Evolutionary conservation across 2,329 filamentous ascomycete species (phyloP), one percentile per base, ranked within the genome.

Genomic region (Xylaria multiplex): DNA sequence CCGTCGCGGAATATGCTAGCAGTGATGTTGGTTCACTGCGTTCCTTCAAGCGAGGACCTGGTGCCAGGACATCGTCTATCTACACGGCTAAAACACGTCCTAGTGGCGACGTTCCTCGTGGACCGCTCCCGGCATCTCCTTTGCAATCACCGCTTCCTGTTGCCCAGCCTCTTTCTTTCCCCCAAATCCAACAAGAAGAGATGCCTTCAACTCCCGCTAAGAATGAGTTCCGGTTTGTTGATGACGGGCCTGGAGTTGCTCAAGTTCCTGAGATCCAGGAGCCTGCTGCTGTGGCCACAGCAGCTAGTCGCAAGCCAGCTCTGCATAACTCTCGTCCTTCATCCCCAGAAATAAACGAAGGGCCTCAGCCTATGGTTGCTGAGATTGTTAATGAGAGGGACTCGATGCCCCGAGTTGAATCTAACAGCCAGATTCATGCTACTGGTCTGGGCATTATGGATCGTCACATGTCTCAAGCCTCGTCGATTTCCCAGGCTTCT

Each of bases 21-120:
- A 87, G 84, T 71, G 88, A 90, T 64, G 81, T 79, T 58, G 83
- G 79, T 16, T 90, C 88, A 11, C 76, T 89, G 67, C 82, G 84
- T 57, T 89, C 88, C 6, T 81, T 83, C 71, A 79, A 77, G 76
- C 74, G 74, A 69, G 74, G 79, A 75, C 64, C 58, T 11, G 67
- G 48, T 46, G 68, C 75, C 9, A 73, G 77, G 45, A 74, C 77
- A n/a, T 81, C 82, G 2, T 84, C 85, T 0, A 72, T 82, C 48
- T 83, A 83, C 74, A 83, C 82, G 19, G 78, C 78, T 37, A 70
- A 69, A 62, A 70, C 69, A n/a, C 71, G 70, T 59, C 81, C 79
- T 2, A 80, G 73, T 71, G 79, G 74, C 68, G 81, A 79, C 19
- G 63, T 68, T 46, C 55, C 69, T 19, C 62, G 67, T 37, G 40